phyloP scores from a whole-genome alignment of 2,329 filamentous ascomycete species.

The Phaeosphaeria sp. region DNA sequence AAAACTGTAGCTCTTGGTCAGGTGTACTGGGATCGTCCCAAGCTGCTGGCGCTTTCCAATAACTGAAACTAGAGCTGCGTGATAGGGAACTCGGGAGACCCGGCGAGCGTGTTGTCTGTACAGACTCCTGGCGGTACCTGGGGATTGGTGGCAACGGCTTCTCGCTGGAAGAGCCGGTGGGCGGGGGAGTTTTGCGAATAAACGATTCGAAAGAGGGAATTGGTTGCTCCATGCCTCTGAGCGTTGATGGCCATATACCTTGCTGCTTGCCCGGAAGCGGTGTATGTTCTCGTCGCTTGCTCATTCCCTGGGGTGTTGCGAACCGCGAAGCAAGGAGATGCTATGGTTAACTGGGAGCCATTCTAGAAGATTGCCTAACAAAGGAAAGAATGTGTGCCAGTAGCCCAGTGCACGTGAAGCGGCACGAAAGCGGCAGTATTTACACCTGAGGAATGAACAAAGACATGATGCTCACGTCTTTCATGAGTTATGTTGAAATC shows the following conservation, averaged over 20 bases:
- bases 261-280: conserved; percentile 29
- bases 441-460: conserved; percentile 29
- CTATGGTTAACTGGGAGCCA: conserved; percentile 7
- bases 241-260: conserved; percentile 30
- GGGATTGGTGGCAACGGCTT: conserved; percentile 38
- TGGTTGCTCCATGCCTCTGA: conserved; percentile 43
- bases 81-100: conserved; percentile 5
- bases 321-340: conserved; percentile 19
- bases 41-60: conserved; percentile 38
- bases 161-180: conserved; percentile 18
- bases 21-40: conserved; percentile 25
- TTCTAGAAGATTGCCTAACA: conserved; percentile 42
- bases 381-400: conserved; percentile 26
- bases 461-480: conserved; percentile 16
- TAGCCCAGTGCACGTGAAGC: conserved; percentile 33
- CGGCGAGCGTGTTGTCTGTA: conserved; percentile 3
- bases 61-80: conserved; percentile 2
- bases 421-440: conserved; percentile 19
- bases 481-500: not conserved
- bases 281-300: conserved; percentile 24
- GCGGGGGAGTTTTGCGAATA: conserved; percentile 29
- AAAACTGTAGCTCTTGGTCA: conserved; percentile 4
- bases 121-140: not conserved
- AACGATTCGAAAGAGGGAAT: conserved; percentile 43
- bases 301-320: conserved; percentile 32